A percentile compares a stretch with the other conserved stretches of the same genome.
Evolutionary conservation across 208 protist species (phyloP).

Genomic region (Wallacemonas sp.): DNA sequence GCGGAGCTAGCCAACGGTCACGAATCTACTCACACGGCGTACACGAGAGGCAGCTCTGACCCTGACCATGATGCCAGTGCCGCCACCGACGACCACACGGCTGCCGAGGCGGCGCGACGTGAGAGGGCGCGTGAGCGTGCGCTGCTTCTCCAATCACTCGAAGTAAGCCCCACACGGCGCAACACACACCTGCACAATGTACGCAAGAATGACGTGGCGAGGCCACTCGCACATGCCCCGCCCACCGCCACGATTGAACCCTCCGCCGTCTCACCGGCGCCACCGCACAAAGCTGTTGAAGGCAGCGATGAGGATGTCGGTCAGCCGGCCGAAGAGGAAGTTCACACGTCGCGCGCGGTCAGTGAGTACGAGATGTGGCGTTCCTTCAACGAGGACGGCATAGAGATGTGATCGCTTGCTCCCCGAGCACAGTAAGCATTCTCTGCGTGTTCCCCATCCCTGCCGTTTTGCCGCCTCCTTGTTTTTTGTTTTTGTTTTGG

Average conservation of each 20-base stretch:
- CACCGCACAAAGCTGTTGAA: neutral
- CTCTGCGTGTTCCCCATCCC: no score
- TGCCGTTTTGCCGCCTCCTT: no score
- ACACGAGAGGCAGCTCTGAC: no score
- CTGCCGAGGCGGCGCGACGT: neutral
- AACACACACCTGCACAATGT: conserved; percentile 10
- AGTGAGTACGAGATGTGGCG: neutral
- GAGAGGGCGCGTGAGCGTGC: conserved; percentile 5
- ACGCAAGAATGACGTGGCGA: neutral
- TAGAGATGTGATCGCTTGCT: neutral
- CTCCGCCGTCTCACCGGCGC: neutral
- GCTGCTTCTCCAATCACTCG: conserved; percentile 3
- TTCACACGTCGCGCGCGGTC: neutral
- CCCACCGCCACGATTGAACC: neutral
- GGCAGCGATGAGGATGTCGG: neutral
- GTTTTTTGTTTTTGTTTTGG: neutral
- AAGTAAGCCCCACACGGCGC: conserved; percentile 9
- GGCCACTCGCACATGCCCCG: neutral
- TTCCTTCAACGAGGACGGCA: neutral
- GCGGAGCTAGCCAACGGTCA: no score
- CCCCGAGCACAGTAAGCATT: no score
- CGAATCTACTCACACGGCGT: no score
- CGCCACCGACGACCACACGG: neutral
- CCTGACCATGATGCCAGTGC: neutral
- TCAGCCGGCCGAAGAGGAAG: neutral